Conservation (phyloP, 2,329 filamentous ascomycete species). For the Byssothecium circinans region DNA sequence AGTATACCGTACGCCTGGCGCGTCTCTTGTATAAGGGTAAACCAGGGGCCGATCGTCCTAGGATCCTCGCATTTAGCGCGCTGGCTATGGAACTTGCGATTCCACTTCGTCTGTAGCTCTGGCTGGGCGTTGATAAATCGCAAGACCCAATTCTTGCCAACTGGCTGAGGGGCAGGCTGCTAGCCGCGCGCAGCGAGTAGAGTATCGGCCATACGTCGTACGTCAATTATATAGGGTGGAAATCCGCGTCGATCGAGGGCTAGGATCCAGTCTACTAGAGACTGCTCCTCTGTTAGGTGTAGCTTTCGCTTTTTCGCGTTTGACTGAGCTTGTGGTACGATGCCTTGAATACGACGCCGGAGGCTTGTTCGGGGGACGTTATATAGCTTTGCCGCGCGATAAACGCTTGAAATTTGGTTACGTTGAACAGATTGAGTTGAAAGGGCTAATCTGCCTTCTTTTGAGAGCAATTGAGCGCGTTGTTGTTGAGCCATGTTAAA, state of each 20-base stretch:
- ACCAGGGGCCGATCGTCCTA: constrained; percentile 5
- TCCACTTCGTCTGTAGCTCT: constrained; percentile 15
- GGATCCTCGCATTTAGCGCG: constrained; percentile 8
- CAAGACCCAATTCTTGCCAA: constrained; percentile 11
- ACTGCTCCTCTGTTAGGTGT: constrained; percentile 3
- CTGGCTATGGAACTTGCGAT: constrained; percentile 6
- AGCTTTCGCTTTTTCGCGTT: constrained; percentile 12
- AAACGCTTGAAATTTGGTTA: not conserved
- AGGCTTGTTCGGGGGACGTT: constrained; percentile 4
- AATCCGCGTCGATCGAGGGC: constrained; percentile 8
- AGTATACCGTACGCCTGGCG: constrained; percentile 5
- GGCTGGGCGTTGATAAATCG: constrained; percentile 11
- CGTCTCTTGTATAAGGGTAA: constrained; percentile 11
- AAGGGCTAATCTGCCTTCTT: constrained; percentile 12
- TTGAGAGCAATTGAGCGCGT: too few species aligned
- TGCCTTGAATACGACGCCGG: not conserved
- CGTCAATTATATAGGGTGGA: constrained; percentile 8
- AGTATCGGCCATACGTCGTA: constrained; percentile 10
- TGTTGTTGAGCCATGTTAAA: too few species aligned
- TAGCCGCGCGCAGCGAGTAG: constrained; percentile 12
- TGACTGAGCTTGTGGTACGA: not conserved
- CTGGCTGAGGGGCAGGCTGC: constrained; percentile 3
- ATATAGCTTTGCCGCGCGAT: constrained; percentile 1
- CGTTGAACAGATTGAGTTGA: constrained; percentile 1
- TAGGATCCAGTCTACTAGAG: constrained; percentile 10